These are phyloP conservation scores for Thoreauomyces humboldtii DNA, from an alignment of 192 early-diverging fungal species.

Conservation along the genomic window DNA sequence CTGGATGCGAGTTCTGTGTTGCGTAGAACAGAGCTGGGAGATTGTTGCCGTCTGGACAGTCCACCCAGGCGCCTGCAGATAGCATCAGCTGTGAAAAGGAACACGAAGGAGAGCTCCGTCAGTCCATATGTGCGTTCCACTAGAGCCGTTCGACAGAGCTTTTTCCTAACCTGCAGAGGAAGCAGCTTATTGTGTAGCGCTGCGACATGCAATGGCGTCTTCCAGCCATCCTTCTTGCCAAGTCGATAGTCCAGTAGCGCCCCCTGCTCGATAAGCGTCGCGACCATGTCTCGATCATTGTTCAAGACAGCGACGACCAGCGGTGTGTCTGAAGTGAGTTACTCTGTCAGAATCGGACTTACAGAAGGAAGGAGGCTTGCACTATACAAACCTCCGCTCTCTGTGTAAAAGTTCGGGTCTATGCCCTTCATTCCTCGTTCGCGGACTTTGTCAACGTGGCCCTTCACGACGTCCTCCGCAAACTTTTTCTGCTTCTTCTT, in stretches of 20 bases:
- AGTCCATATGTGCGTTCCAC: too few relatives aligned
- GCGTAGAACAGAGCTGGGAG: conserved; percentile 52
- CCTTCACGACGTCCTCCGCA: conserved; percentile 48
- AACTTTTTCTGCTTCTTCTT: conserved; percentile 56
- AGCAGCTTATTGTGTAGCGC: conserved; percentile 44
- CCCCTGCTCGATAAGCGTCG: conserved; percentile 42
- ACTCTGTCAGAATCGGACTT: too few relatives aligned
- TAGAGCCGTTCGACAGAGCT: too few relatives aligned
- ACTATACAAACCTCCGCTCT: conserved; percentile 40
- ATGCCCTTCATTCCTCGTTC: conserved; percentile 38
- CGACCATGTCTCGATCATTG: conserved; percentile 46
- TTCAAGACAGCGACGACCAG: conserved; percentile 44
- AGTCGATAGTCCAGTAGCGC: conserved; percentile 46
- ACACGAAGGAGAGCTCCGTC: too few relatives aligned
- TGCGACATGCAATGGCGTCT: conserved; percentile 51
- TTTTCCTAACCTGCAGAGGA: conserved; percentile 42
- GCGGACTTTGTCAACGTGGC: conserved; percentile 41
- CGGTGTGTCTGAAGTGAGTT: conserved; percentile 41
- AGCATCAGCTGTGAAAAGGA: too few relatives aligned
- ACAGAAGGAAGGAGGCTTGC: too few relatives aligned
- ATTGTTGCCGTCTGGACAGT: conserved; percentile 35
- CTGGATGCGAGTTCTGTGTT: conserved; percentile 32
- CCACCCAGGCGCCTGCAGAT: conserved; percentile 54
- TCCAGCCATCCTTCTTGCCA: conserved; percentile 44
- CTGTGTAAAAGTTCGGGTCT: conserved; percentile 53